Base-by-base conservation (phyloP, 768 basidiomycete genomes). In the Mycena filopes region DNA sequence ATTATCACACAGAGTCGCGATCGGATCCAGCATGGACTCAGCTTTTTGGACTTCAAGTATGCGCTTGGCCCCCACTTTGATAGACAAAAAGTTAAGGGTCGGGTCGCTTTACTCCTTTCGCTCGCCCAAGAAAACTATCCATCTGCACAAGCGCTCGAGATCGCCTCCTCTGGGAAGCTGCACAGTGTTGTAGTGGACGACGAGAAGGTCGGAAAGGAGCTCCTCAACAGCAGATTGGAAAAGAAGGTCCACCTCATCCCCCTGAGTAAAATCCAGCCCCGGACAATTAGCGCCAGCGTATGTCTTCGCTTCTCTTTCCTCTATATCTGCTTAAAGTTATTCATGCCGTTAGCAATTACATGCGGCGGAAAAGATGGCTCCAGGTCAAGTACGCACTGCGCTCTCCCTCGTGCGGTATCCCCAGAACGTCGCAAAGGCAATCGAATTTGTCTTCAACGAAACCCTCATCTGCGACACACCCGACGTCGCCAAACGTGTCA, bases 161-260 rank as follows among this genome's bases (percentile, higher is more conserved):
- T 98, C 66, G 89, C 93, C 20, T 96, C 96, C 0, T 96, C 96
- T 0, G 89, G 87, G 1, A 92, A 91, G 68, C 82, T 99, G 11
- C 98, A 92, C 79, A 95, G 99, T 67, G 94, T 99, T 40, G 92
- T 99, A 28, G 93, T 99, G 10, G 89, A 96, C 68, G 89, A 97
- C 73, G 96, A 98, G 77, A 86, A 86, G 60, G 87, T 96, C 47
- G 96, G 95, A 29, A 93, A 92, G 70, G 89, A 92, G 29, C 84
- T 99, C 26, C 80, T 99, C 49, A 86, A 92, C 73, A 88, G 84
- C 13, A 73, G 82, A 51, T 86, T 99, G 70, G 90, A 87, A 80
- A 95, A 92, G 77, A 88, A 96, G 21, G 93, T 97, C 21, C 98
- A 95, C 0, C 89, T 98, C 76, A 95, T 99, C 69, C 97, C 97